Base-by-base conservation (phyloP, 1,284 basidiomycete genomes). In the Trichosporon sp. region DNA sequence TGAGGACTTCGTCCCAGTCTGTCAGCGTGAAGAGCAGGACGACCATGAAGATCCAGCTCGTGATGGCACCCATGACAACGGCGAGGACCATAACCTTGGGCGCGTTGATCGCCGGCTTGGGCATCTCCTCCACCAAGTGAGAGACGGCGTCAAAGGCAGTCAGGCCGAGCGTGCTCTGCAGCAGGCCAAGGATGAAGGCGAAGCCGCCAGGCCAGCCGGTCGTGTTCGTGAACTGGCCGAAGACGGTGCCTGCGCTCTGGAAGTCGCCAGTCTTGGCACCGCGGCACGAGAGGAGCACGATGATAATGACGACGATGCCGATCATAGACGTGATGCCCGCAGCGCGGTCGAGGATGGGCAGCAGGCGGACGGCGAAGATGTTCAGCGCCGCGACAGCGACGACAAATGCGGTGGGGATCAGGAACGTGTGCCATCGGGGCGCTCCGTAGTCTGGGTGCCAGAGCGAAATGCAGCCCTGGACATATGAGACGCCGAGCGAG, bases 41-140 rank as follows among this genome's bases (percentile, higher is more conserved):
- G 69, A 83, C 73, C 32, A 82, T 75, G 66, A 84, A 78, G 71
- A 81, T 71, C 68, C 78, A 83, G n/a, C 75, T 74, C 11, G 74
- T 66, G 5, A 74, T 70, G 0, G 78, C 76, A 35, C 74, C 74
- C 38, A 83, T 76, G 16, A 76, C 67, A 7, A 81, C 76, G 37
- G 80, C 79, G 1, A 76, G 51, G 8, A 83, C 74, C 81, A 84
- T 84, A 54, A 79, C 79, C 2, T 74, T 68, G 0, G 82, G 82
- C 6, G 79, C 81, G 54, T 80, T 77, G 56, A 76, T 75, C 8
- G 72, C 48, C 0, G 82, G 79, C 7, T 68, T 56, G 14, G 80
- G 79, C 71, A 83, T 79, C 73, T 83, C 82, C 67, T 82, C 81
- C 2, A 81, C 76, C 70, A 85, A 76, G 74, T 85, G 85, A 5